A percentile compares a stretch with the other conserved stretches of the same genome.
Evolutionary conservation across 768 basidiomycete genomes (phyloP).

Genomic region (Russula sp.): DNA sequence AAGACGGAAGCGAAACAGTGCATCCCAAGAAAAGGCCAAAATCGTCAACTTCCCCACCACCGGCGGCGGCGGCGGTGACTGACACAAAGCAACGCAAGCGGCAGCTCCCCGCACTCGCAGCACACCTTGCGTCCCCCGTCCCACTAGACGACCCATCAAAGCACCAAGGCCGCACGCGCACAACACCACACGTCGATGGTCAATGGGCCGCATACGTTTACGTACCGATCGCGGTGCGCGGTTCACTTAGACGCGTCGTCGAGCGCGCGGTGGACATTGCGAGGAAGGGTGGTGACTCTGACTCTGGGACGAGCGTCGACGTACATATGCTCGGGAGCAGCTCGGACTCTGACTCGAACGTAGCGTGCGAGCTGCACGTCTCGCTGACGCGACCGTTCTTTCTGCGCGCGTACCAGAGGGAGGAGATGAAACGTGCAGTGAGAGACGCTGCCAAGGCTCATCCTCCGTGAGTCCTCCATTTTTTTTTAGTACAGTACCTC

Average conservation of each 20-base stretch:
- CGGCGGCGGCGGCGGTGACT: background rate
- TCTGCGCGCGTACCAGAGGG: constrained; percentile 74
- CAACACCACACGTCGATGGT: constrained; percentile 78
- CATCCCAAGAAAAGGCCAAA: background rate
- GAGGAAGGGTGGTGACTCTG: constrained; percentile 31
- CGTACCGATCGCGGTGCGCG: constrained; percentile 53
- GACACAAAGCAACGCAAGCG: constrained; percentile 37
- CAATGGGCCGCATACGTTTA: constrained; percentile 83
- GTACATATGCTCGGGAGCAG: constrained; percentile 45
- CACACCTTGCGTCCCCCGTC: constrained; percentile 44
- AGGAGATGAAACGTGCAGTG: constrained; percentile 64
- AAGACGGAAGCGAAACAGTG: background rate
- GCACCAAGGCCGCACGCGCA: constrained; percentile 81
- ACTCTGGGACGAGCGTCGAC: constrained; percentile 34
- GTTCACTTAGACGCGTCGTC: constrained; percentile 46
- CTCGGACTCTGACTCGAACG: constrained; percentile 24
- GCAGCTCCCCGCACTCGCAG: constrained; percentile 60
- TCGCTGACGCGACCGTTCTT: constrained; percentile 83
- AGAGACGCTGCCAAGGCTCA: constrained; percentile 48
- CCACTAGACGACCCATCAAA: constrained; percentile 71
- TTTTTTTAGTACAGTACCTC: too few relatives aligned
- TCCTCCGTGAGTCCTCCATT: constrained; percentile 43
- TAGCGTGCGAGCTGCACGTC: constrained; percentile 62
- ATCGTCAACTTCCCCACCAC: background rate
- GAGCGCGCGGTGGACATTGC: constrained; percentile 46